These are phyloP conservation scores for Tephrocybe sp. DNA, from an alignment of 768 basidiomycete species.

Conservation along the genomic window DNA sequence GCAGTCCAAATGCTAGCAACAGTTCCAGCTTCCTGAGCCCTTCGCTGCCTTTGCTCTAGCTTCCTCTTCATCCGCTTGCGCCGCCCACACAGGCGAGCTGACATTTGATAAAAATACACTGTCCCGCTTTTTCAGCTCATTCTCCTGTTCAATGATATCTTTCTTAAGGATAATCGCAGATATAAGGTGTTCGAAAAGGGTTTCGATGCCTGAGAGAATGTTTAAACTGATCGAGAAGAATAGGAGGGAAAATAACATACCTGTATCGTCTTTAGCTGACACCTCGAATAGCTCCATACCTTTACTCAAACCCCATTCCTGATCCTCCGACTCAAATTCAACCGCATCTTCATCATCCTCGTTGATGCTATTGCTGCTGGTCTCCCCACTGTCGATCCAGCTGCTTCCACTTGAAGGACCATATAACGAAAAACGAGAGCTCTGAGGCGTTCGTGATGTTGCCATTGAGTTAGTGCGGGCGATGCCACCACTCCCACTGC, in stretches of 20 bases:
- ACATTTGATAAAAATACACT: conserved; percentile 73
- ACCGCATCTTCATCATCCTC: conserved; percentile 62
- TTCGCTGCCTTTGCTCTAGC: conserved; percentile 54
- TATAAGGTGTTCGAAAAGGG: conserved; percentile 78
- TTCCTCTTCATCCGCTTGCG: conserved; percentile 79
- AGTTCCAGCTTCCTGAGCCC: conserved; percentile 60
- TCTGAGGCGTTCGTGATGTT: conserved; percentile 45
- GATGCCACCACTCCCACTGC: conserved; percentile 17
- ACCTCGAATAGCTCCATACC: conserved; percentile 90
- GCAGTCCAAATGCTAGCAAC: conserved; percentile 48
- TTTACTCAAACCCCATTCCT: conserved; percentile 76
- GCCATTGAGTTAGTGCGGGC: conserved; percentile 47
- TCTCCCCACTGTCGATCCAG: conserved; percentile 57
- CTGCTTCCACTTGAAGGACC: conserved; percentile 46
- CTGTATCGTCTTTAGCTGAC: conserved; percentile 84
- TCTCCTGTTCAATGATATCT: conserved; percentile 78
- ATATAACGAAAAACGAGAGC: conserved; percentile 59
- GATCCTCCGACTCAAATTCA: conserved; percentile 44
- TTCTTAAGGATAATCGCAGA: conserved; percentile 74
- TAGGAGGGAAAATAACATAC: conserved; percentile 39
- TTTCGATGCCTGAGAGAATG: conserved; percentile 60
- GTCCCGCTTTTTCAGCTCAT: conserved; percentile 75
- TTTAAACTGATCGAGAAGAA: conserved; percentile 4
- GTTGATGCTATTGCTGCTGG: conserved; percentile 63
- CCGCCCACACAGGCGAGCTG: conserved; percentile 70